Base-by-base conservation (phyloP, 202 grass and related monocot species). In the Panicum hallii region DNA sequence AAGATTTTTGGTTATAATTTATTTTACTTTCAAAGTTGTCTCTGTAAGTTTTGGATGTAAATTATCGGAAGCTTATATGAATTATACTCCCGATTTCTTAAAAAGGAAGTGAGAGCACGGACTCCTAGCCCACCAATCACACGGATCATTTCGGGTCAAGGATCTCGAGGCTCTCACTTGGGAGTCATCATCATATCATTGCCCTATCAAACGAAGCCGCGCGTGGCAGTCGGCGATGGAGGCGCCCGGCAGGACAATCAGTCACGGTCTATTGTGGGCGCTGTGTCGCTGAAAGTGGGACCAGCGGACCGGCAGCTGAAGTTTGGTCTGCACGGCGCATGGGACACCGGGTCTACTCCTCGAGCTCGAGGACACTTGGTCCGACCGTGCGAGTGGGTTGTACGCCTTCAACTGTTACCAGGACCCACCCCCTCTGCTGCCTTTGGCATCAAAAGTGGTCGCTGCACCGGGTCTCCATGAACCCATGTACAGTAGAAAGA, bases 391-490 rank as follows among this genome's bases (percentile, higher is more conserved):
- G 15, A 20, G 17, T 11, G 64, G 64, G 4, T n/a, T 11, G 30
- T 64, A 65, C 30, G 41, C 55, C 6, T 78, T 23, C 28, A 20
- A 52, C 61, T 53, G 46, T 52, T 79, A 26, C 44, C 49, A 0
- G 63, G 77, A 0, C 47, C 62, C 32, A 65, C 28, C 7, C 47
- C 45, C 40, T 3, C 46, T 56, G 63, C n/a, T 56, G 63, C 11
- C 34, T 56, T 55, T 56, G 5, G 64, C 20, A 42, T 22, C 49
- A 57, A 64, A 64, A 6, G 22, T 12, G 50, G 50, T 60, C 66
- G 40, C 52, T 60, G 79, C 66, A 34, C 66, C 36, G 52, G 49
- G 19, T 80, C 20, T 80, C 22, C 52, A 43, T 80, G 78, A 50
- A 81, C 50, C 6, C 6, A 32, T 36, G 26, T n/a, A 4, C 11